These are phyloP conservation scores for Colletotrichum cereale DNA, from an alignment of 2,329 filamentous ascomycete genomes.

Conservation along the genomic window DNA sequence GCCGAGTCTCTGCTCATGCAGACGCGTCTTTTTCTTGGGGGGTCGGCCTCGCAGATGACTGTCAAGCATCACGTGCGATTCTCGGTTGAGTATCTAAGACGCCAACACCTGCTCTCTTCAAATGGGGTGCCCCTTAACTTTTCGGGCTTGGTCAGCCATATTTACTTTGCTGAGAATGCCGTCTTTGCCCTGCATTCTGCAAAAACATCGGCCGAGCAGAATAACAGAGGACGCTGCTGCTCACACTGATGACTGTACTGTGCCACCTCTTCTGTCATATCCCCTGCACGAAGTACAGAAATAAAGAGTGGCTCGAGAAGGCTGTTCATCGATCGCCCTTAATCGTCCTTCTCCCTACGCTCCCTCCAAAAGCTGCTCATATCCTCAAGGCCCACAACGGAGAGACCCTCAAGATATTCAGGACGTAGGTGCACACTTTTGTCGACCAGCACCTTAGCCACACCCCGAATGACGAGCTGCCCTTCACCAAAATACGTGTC, in stretches of 20 bases:
- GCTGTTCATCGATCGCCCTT: slow-evolving; percentile 70
- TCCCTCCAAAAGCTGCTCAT: slow-evolving; percentile 43
- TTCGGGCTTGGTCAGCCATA: slow-evolving; percentile 75
- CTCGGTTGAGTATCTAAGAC: slow-evolving; percentile 82
- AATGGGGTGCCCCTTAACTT: slow-evolving; percentile 78
- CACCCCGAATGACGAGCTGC: slow-evolving; percentile 65
- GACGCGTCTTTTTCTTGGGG: slow-evolving; percentile 77
- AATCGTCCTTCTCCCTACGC: slow-evolving; percentile 46
- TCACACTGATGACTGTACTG: slow-evolving; percentile 76
- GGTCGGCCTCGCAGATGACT: slow-evolving; percentile 74
- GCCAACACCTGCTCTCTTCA: slow-evolving; percentile 73
- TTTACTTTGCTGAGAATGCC: slow-evolving; percentile 83
- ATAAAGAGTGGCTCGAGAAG: slow-evolving; percentile 59
- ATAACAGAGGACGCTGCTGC: slow-evolving; percentile 62
- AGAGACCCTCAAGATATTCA: slow-evolving; percentile 75
- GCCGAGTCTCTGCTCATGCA: slow-evolving; percentile 78
- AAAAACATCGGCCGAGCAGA: slow-evolving; percentile 59
- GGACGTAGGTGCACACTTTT: slow-evolving; percentile 77
- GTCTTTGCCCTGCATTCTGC: slow-evolving; percentile 76
- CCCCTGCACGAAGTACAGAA: slow-evolving; percentile 57
- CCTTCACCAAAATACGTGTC: slow-evolving; percentile 61
- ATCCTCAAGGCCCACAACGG: slow-evolving; percentile 73
- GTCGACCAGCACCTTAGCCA: slow-evolving; percentile 71
- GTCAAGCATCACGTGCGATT: slow-evolving; percentile 83
- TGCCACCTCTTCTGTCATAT: slow-evolving; percentile 77